Evolutionary conservation across 192 early-diverging fungal species (phyloP).

Genomic region (Backusella australiensis): DNA sequence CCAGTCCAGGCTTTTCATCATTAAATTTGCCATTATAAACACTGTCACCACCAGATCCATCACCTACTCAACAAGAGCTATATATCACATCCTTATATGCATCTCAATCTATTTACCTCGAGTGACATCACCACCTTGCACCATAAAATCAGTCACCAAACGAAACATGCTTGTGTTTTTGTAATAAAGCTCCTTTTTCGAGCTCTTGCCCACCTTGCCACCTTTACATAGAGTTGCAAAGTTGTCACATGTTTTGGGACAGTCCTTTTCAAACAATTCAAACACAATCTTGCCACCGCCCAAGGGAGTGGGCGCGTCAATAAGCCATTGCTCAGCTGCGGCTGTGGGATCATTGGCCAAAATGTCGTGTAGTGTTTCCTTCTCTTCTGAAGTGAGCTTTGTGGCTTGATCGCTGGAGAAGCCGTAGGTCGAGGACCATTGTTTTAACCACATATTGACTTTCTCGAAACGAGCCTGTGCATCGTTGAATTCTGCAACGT

Average conservation of each 20-base stretch:
- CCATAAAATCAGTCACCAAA: constrained; percentile 33
- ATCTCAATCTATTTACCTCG: constrained; percentile 10
- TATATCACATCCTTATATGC: no score
- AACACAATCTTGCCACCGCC: constrained; percentile 29
- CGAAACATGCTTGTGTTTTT: constrained; percentile 32
- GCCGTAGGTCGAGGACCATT: constrained; percentile 26
- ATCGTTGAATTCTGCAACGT: constrained; percentile 8
- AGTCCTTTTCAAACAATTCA: constrained; percentile 22
- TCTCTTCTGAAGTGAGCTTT: constrained; percentile 11
- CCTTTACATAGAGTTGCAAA: constrained; percentile 35
- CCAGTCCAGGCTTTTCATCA: constrained; percentile 50
- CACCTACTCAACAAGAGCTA: not conserved
- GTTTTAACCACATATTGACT: constrained; percentile 21
- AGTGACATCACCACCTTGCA: constrained; percentile 47
- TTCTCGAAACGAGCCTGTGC: constrained; percentile 3
- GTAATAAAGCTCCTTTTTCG: constrained; percentile 38
- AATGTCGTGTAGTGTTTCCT: constrained; percentile 33
- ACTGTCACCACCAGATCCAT: constrained; percentile 52
- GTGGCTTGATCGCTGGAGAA: constrained; percentile 7
- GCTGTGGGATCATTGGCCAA: constrained; percentile 27
- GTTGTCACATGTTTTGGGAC: constrained; percentile 42
- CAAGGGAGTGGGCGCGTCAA: constrained; percentile 20
- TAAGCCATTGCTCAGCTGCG: not conserved
- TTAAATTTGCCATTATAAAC: constrained; percentile 60
- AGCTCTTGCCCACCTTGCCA: constrained; percentile 31